Conservation (phyloP, 1,284 basidiomycete species). For the Pisolithus thermaeus region DNA sequence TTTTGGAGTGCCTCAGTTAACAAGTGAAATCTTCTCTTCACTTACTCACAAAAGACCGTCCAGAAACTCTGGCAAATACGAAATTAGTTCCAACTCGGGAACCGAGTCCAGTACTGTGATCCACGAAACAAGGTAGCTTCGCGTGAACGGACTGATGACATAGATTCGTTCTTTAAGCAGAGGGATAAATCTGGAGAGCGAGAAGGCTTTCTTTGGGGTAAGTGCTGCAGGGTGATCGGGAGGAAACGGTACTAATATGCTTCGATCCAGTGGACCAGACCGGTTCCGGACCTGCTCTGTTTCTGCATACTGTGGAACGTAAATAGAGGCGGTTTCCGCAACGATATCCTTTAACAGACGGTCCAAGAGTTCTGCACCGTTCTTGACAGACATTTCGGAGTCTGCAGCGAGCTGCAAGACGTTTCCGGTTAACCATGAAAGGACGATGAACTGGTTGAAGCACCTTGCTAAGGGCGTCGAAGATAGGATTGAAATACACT, state of each 20-base stretch:
- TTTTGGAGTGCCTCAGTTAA: constrained; percentile 9
- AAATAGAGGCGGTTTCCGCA: constrained; percentile 92
- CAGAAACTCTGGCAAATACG: constrained; percentile 91
- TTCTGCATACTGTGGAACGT: constrained; percentile 86
- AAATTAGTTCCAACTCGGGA: constrained; percentile 92
- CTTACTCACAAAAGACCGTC: constrained; percentile 85
- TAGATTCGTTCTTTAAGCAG: constrained; percentile 91
- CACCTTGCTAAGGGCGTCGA: constrained; percentile 95
- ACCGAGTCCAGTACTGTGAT: constrained; percentile 95
- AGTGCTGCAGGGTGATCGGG: constrained; percentile 41
- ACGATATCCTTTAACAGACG: constrained; percentile 97
- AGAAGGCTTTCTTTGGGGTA: constrained; percentile 79
- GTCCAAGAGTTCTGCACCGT: constrained; percentile 97
- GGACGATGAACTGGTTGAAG: constrained; percentile 18
- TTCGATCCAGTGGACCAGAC: constrained; percentile 36
- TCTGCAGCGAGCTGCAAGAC: constrained; percentile 83
- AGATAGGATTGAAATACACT: constrained; percentile 97
- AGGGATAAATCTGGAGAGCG: constrained; percentile 91
- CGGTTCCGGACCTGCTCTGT: constrained; percentile 59
- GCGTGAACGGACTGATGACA: constrained; percentile 92
- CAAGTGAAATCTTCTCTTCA: constrained; percentile 6
- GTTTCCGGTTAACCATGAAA: constrained; percentile 12
- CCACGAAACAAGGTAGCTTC: constrained; percentile 97
- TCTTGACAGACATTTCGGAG: constrained; percentile 95
- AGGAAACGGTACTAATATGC: constrained; percentile 62